These are phyloP conservation scores for Plasmodium reichenowi DNA, from an alignment of 169 alveolate species.

Conservation along the genomic window DNA sequence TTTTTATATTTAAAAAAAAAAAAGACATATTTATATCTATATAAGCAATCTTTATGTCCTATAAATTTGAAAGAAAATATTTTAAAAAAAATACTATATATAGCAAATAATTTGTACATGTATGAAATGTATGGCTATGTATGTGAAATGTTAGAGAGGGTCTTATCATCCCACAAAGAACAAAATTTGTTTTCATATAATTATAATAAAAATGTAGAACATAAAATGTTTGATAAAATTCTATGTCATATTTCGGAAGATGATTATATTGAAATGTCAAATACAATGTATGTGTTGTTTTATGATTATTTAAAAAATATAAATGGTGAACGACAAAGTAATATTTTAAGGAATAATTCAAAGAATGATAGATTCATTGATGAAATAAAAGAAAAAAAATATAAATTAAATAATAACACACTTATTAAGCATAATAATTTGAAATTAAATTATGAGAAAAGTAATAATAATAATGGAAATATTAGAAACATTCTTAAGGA, in stretches of 20 bases:
- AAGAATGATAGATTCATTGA: conserved; percentile 2
- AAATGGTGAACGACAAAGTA: conserved; percentile 16
- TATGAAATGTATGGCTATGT: conserved; percentile 35
- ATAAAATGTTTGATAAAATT: conserved; percentile 46
- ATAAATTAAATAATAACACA: conserved; percentile 4
- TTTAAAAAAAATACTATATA: conserved; percentile 55
- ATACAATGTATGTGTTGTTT: conserved; percentile 39
- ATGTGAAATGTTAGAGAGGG: conserved; percentile 48
- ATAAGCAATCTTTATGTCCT: conserved; percentile 33
- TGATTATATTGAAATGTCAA: conserved; percentile 74
- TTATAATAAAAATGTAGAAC: conserved; percentile 62
- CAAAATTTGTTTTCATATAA: conserved; percentile 47
- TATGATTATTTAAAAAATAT: conserved; percentile 50
- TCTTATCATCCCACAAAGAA: neutral
- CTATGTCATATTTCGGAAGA: conserved; percentile 47
- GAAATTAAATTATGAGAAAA: neutral
- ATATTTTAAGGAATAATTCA: neutral
- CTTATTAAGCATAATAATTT: neutral
- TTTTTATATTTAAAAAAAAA: conserved; percentile 58
- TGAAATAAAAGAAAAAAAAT: conserved; percentile 8
- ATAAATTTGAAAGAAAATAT: conserved; percentile 33
- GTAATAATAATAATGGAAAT: conserved; percentile 15
- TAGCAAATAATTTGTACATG: conserved; percentile 69
- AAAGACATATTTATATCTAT: conserved; percentile 23
- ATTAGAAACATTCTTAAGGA: neutral